phyloP scores from a whole-genome alignment of 1,139 yeast genomes.

The Eremothecium coryli region DNA sequence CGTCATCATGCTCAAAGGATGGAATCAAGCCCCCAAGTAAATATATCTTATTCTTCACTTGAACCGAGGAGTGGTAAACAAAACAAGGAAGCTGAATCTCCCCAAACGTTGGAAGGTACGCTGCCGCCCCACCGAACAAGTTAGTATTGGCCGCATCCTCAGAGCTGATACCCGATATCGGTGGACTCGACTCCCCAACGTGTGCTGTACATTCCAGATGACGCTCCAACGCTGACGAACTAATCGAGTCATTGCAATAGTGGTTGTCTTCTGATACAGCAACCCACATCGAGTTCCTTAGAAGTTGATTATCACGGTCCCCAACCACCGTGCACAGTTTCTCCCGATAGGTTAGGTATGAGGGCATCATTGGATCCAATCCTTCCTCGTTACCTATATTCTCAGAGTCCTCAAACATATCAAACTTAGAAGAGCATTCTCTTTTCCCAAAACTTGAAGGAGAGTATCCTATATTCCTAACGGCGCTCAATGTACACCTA shows the following conservation, averaged over 20 bases:
- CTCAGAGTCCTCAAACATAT: background rate
- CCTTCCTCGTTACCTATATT: background rate
- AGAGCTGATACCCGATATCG: background rate
- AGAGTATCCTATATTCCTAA: background rate
- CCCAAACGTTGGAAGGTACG: constrained; percentile 33
- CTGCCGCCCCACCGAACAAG: constrained; percentile 2
- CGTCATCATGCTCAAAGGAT: constrained; percentile 28
- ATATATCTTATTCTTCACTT: constrained; percentile 31
- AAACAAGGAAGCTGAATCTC: constrained; percentile 33
- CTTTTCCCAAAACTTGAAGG: background rate
- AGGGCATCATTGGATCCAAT: background rate
- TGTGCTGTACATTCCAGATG: background rate
- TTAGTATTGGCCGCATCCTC: background rate
- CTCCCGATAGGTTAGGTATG: constrained; percentile 20
- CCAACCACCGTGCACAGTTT: constrained; percentile 18
- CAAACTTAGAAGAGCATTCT: background rate
- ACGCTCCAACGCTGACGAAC: background rate
- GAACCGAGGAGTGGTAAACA: constrained; percentile 35
- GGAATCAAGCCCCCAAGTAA: constrained; percentile 37
- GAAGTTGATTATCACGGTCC: constrained; percentile 15
- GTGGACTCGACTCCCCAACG: background rate
- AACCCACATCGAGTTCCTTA: constrained; percentile 19
- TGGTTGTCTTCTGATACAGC: background rate
- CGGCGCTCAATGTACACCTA: background rate
- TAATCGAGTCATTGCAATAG: background rate